A percentile compares a stretch with the other conserved stretches of the same genome.
These are phyloP conservation scores for Colletotrichum gigasporum DNA, from an alignment of 2,329 filamentous ascomycete species.

Conservation along the genomic window DNA sequence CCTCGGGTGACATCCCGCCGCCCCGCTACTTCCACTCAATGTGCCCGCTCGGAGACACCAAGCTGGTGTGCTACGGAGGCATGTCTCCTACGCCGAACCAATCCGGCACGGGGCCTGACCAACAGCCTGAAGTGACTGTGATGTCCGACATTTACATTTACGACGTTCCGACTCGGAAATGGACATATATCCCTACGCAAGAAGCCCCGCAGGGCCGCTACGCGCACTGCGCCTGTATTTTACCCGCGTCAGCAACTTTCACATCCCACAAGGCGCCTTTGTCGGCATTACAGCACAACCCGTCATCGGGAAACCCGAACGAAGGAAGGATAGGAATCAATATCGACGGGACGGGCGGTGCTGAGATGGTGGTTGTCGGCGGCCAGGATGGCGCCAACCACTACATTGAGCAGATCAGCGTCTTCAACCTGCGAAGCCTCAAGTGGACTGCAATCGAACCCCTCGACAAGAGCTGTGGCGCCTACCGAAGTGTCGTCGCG, in stretches of 20 bases:
- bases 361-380: constrained; percentile 97
- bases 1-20: constrained; percentile 84
- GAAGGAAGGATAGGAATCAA: constrained; percentile 88
- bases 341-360: constrained; percentile 89
- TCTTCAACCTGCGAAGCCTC: constrained; percentile 94
- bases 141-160: constrained; percentile 99
- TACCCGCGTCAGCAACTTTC: constrained; percentile 89
- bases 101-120: constrained; percentile 61
- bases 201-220: constrained; percentile 94
- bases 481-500: constrained; percentile 94
- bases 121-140: constrained; percentile 87
- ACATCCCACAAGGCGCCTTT: constrained; percentile 84
- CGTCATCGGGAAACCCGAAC: constrained; percentile 82
- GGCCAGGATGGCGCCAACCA: constrained; percentile 98
- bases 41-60: constrained; percentile 91
- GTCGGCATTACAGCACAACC: constrained; percentile 90
- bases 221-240: constrained; percentile 92
- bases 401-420: constrained; percentile 98
- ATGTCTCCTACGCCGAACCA: constrained; percentile 83
- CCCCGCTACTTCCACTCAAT: constrained; percentile 98
- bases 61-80: constrained; percentile 96
- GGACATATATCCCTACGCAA: constrained; percentile 83
- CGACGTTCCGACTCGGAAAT: constrained; percentile 82
- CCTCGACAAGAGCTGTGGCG: constrained; percentile 91
- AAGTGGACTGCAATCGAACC: constrained; percentile 94